Base-by-base conservation (phyloP, 1,139 yeast species). In the Pichia sp. region DNA sequence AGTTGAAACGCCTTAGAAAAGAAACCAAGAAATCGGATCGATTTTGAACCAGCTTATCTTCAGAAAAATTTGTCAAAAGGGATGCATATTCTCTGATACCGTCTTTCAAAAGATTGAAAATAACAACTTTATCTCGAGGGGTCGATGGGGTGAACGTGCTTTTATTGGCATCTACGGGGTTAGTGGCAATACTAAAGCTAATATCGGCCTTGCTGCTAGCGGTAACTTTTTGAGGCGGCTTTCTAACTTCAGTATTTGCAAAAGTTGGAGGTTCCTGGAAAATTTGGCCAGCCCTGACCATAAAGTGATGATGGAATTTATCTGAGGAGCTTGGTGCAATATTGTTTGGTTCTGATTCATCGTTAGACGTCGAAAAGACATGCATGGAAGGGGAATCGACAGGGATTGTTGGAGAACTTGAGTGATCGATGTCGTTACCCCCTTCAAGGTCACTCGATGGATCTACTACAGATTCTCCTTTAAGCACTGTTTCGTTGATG, bases 11-110 rank as follows among this genome's bases (percentile, higher is more conserved):
- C 16, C 52, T 49, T 12, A 63, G 26, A 45, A 53, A 63, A 8
- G 55, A 50, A 5, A 62, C 54, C 18, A 64, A 42, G 44, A 54
- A 64, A 21, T 63, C 66, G 1, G 66, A 57, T 41, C 67, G 56
- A 2, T 63, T 55, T 25, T 54, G 51, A 16, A 64, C 48, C 9
- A 51, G 44, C 6, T 53, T 58, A 16, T 54, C 58, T 3, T 58
- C 51, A 2, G 51, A 39, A 3, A 60, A 59, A 13, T 45, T 36
- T n/a, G 56, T 55, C 5, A 65, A 53, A 0, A 60, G 26, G 1
- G 48, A 39, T 23, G 55, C 59, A 50, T 65, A 65, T n/a, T 56
- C 53, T 39, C 48, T 48, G 3, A 65, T 49, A 2, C 66, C 66
- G 26, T 57, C 57, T 36, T 53, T 55, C 4, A 65, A 41, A 5